Percentiles rank a stretch among this genome's conserved stretches.
These are phyloP conservation scores for Fusarium sp. DNA, from an alignment of 2,329 filamentous ascomycete species.

Conservation along the genomic window DNA sequence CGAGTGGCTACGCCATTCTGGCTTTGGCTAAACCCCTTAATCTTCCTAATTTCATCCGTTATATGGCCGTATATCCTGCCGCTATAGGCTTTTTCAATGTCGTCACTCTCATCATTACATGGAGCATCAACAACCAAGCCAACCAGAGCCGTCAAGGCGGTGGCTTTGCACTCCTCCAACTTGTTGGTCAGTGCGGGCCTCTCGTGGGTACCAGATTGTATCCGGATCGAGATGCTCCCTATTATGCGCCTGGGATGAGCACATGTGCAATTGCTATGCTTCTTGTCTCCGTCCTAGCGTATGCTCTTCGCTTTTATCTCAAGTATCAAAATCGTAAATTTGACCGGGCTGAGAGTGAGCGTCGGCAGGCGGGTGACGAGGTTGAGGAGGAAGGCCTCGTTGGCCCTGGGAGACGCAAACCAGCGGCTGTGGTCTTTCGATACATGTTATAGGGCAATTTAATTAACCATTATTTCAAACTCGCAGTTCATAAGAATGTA, in stretches of 20 bases:
- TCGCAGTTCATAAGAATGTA: neutral
- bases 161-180: conserved; percentile 82
- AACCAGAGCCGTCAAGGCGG: conserved; percentile 75
- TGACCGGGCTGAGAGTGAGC: conserved; percentile 48
- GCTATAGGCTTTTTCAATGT: conserved; percentile 84
- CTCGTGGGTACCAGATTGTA: conserved; percentile 74
- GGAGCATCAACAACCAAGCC: conserved; percentile 87
- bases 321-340: conserved; percentile 59
- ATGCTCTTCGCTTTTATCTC: conserved; percentile 63
- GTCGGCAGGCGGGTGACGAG: conserved; percentile 28
- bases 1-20: conserved; percentile 67
- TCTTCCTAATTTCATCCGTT: conserved; percentile 64
- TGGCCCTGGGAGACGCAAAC: conserved; percentile 41
- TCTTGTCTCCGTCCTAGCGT: conserved; percentile 65
- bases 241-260: conserved; percentile 70
- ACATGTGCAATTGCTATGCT: conserved; percentile 71
- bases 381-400: conserved; percentile 55
- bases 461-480: neutral
- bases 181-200: conserved; percentile 83
- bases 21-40: conserved; percentile 62
- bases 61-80: conserved; percentile 81
- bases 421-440: conserved; percentile 48
- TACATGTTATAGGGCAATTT: conserved; percentile 55
- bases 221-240: conserved; percentile 67
- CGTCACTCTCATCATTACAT: conserved; percentile 85